These are phyloP conservation scores for Morella rubra DNA, from an alignment of 306 rosid species.

Conservation along the genomic window DNA sequence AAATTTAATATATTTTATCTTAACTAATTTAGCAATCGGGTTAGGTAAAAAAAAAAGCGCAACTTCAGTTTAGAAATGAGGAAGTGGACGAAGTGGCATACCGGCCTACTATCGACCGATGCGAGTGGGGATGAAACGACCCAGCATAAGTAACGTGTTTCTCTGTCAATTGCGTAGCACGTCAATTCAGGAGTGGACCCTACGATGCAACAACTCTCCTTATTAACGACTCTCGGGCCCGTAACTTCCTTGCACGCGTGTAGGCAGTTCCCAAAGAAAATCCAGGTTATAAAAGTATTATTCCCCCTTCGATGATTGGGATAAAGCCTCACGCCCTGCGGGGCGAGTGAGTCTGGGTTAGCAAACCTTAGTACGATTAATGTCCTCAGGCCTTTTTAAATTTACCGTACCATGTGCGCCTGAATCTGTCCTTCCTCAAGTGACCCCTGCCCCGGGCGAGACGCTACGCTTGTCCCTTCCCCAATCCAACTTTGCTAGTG, in stretches of 20 bases:
- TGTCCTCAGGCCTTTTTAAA: background rate
- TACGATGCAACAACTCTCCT: background rate
- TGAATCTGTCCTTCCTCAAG: constrained; percentile 93
- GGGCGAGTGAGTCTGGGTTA: background rate
- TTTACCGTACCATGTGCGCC: constrained; percentile 70
- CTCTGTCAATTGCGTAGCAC: background rate
- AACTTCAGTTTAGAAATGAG: background rate
- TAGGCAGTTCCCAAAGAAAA: too few relatives aligned
- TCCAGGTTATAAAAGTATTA: background rate
- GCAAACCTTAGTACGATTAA: background rate
- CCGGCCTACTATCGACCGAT: background rate
- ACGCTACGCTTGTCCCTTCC: constrained; percentile 12
- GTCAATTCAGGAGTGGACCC: background rate
- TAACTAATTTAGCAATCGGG: too few relatives aligned
- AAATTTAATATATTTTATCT: too few relatives aligned
- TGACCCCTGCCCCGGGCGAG: constrained; percentile 76
- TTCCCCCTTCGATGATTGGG: background rate
- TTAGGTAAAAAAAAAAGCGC: background rate
- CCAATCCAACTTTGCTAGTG: background rate
- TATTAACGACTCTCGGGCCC: background rate
- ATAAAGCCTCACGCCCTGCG: background rate
- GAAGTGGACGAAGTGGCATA: background rate
- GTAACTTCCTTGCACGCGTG: too few relatives aligned
- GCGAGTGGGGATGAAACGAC: background rate
- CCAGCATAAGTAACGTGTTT: background rate